These are phyloP conservation scores for Hansfordia pulvinata DNA, from an alignment of 2,329 filamentous ascomycete genomes.

Conservation along the genomic window DNA sequence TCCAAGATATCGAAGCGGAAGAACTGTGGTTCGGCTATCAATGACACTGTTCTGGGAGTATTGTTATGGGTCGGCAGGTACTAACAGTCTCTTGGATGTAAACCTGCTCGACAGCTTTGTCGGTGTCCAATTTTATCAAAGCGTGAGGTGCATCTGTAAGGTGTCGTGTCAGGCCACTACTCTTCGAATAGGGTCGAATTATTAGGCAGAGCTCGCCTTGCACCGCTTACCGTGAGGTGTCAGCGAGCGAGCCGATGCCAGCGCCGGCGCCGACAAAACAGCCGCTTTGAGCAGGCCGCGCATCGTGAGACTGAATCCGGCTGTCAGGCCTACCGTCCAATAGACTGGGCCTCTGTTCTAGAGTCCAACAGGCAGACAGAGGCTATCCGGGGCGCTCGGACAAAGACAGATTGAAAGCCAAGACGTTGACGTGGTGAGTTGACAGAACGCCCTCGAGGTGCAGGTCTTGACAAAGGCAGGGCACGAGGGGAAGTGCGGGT, in stretches of 20 bases:
- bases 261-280: slow-evolving; percentile 20
- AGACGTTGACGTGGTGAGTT: no score
- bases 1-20: slow-evolving; percentile 30
- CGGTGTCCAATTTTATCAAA: slow-evolving; percentile 13
- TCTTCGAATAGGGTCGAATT: slow-evolving; percentile 4
- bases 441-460: no score
- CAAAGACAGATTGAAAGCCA: no score
- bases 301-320: slow-evolving; percentile 16
- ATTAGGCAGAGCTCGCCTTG: slow-evolving; percentile 6
- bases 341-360: no score
- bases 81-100: slow-evolving; percentile 12
- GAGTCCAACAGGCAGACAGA: no score
- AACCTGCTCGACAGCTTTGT: slow-evolving; percentile 6
- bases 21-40: slow-evolving; percentile 7
- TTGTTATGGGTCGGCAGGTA: neutral
- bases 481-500: no score
- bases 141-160: slow-evolving; percentile 7
- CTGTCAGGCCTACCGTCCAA: neutral
- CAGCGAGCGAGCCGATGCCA: slow-evolving; percentile 15
- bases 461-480: no score
- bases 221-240: slow-evolving; percentile 5
- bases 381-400: no score
- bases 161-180: slow-evolving; percentile 4
- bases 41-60: slow-evolving; percentile 10
- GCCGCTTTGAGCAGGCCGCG: slow-evolving; percentile 18